Percentiles rank a stretch among this genome's conserved stretches.
phyloP scores from a whole-genome alignment of 2,329 filamentous ascomycete species.

The Pestalotiopsis fici region DNA sequence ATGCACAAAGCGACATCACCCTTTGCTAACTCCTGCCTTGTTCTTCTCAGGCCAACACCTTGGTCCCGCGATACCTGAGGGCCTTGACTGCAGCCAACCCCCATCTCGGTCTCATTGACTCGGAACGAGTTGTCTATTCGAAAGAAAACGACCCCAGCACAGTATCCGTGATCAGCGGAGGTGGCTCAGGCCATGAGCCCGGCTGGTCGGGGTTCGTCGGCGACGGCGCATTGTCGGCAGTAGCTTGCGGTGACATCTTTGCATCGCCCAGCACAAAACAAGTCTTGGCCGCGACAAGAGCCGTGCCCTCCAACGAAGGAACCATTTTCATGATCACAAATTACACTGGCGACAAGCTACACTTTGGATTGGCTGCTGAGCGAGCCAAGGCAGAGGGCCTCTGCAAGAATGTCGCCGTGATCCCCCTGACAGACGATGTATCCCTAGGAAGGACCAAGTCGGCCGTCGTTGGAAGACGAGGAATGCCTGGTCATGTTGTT shows the following conservation, averaged over 20 bases:
- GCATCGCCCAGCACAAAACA: constrained; percentile 75
- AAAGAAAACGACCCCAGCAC: constrained; percentile 26
- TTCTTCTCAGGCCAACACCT: constrained; percentile 16
- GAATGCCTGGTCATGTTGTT: constrained; percentile 65
- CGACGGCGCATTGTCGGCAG: constrained; percentile 65
- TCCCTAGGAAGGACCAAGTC: constrained; percentile 67
- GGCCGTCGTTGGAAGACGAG: constrained; percentile 72
- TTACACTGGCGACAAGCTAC: constrained; percentile 71
- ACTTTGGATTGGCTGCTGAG: constrained; percentile 75
- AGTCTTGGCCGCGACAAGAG: constrained; percentile 63
- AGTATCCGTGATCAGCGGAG: constrained; percentile 66
- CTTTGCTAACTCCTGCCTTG: background rate
- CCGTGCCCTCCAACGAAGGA: constrained; percentile 63
- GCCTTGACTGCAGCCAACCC: constrained; percentile 22
- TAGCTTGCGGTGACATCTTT: constrained; percentile 75
- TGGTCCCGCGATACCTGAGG: constrained; percentile 23
- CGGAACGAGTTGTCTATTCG: constrained; percentile 41
- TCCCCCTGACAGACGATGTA: constrained; percentile 74
- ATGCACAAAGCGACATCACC: background rate
- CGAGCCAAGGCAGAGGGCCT: constrained; percentile 64
- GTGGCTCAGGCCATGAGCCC: constrained; percentile 74
- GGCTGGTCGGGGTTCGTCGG: constrained; percentile 73
- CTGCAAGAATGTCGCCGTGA: constrained; percentile 67
- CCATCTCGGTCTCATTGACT: constrained; percentile 41
- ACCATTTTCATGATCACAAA: constrained; percentile 76